phyloP scores from a whole-genome alignment of 177 flowering plant species.

The Telopea speciosissima region DNA sequence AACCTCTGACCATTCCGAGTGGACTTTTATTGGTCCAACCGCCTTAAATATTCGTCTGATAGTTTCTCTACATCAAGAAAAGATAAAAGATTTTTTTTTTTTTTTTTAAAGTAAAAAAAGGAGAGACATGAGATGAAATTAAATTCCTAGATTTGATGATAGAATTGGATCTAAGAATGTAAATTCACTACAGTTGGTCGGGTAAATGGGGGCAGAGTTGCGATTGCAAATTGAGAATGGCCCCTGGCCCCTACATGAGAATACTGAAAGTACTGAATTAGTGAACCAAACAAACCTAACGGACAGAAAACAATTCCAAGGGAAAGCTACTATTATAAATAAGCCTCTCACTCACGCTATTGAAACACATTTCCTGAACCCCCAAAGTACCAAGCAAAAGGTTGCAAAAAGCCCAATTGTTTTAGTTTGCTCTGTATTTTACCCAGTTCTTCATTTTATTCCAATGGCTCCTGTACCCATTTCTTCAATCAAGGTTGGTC shows the following conservation, averaged over 20 bases:
- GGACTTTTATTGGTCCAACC: no score
- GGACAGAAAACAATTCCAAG: no score
- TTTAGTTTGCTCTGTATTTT: no score
- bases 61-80: no score
- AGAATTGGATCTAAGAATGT: background rate
- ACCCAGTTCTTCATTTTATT: no score
- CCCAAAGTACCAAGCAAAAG: background rate
- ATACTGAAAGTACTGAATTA: no score
- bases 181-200: background rate
- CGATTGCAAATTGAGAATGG: background rate
- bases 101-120: background rate
- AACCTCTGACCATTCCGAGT: no score
- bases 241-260: background rate
- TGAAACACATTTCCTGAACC: background rate
- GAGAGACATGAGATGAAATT: background rate
- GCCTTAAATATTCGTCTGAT: no score
- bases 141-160: background rate
- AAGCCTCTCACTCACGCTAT: background rate
- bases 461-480: no score
- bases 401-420: background rate
- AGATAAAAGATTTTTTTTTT: no score
- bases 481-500: conserved; percentile 21
- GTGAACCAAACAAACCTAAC: no score
- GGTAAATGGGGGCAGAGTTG: background rate
- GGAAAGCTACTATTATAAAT: background rate